These are phyloP conservation scores for Immersiporthe knoxdaviesiana DNA, from an alignment of 2,329 filamentous ascomycete species.

Conservation along the genomic window DNA sequence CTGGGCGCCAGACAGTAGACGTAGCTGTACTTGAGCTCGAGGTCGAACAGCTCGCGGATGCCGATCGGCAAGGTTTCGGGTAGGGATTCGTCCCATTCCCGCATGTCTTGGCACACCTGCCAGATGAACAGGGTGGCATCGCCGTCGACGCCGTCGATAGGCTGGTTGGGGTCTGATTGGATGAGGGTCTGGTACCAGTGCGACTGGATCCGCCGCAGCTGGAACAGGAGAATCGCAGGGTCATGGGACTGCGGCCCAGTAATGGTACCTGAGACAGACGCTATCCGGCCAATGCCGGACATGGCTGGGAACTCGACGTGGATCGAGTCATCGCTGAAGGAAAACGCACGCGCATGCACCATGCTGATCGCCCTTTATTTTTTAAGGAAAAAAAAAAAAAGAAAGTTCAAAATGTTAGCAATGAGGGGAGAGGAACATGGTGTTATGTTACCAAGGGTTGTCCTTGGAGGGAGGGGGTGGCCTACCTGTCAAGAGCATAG, in stretches of 20 bases:
- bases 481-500: slow-evolving; percentile 83
- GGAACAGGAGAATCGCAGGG: slow-evolving; percentile 77
- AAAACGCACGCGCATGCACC: slow-evolving; percentile 84
- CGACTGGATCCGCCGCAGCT: slow-evolving; percentile 83
- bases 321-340: slow-evolving; percentile 87
- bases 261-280: slow-evolving; percentile 47
- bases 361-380: slow-evolving; percentile 79
- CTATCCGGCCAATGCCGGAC: slow-evolving; percentile 46
- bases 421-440: slow-evolving; percentile 30
- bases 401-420: slow-evolving; percentile 23
- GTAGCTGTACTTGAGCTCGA: slow-evolving; percentile 88
- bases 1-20: slow-evolving; percentile 87
- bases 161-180: slow-evolving; percentile 68
- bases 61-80: slow-evolving; percentile 65
- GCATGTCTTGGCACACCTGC: slow-evolving; percentile 76
- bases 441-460: neutral
- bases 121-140: slow-evolving; percentile 74
- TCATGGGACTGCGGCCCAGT: slow-evolving; percentile 59
- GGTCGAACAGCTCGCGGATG: slow-evolving; percentile 77
- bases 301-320: slow-evolving; percentile 76
- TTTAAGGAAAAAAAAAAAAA: too few relatives aligned
- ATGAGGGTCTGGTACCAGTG: slow-evolving; percentile 88
- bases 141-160: slow-evolving; percentile 49
- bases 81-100: slow-evolving; percentile 79
- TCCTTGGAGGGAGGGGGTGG: slow-evolving; percentile 4